Evolutionary conservation across 2,329 filamentous ascomycete species (phyloP), one percentile per base, ranked within the genome.

Genomic region (Fusarium oligoseptatum): DNA sequence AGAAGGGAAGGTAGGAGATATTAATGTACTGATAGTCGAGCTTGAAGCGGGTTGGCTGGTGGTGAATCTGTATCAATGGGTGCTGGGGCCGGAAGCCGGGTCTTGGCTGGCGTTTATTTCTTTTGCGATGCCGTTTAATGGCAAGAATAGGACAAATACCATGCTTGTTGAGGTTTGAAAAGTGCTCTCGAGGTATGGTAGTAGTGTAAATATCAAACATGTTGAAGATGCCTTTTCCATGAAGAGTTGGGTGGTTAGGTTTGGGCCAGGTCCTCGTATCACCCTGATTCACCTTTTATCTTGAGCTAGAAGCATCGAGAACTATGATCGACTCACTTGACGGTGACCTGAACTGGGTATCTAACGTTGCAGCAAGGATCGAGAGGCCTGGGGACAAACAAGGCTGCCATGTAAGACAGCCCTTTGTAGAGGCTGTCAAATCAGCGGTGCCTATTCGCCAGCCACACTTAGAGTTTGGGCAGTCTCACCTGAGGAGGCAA

Each of bases 1-100:
- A 89, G 85, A 83, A 91, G 87, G 81, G 87, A 88, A 76, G 81
- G 82, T 74, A 88, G 88, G 80, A 88, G 84, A 76, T 87, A 87
- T 67, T 88, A 83, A 77, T 77, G n/a, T 60, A 45, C 9, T 39
- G 45, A 9, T 29, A 55, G 34, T 65, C 17, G 27, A 67, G 57
- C 48, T 43, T 64, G 29, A 32, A 62, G 29, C 17, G 14, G 32
- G 43, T 37, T 41, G 22, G 56, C 22, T 48, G 36, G 60, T 37
- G 60, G 50, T 27, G 64, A 67, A 60, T 61, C 41, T 68, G 67
- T 76, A 66, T 55, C 64, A 75, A 75, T 69, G 66, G 67, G 52
- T 67, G 62, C 39, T 65, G 52, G 64, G 72, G 41, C 39, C 24
- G 60, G 70, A 60, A 60, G 74, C 67, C 72, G 70, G 56, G 66